These are phyloP conservation scores for Sanchytrium tribonematis DNA, from an alignment of 371 early-diverging fungal species.

Conservation along the genomic window DNA sequence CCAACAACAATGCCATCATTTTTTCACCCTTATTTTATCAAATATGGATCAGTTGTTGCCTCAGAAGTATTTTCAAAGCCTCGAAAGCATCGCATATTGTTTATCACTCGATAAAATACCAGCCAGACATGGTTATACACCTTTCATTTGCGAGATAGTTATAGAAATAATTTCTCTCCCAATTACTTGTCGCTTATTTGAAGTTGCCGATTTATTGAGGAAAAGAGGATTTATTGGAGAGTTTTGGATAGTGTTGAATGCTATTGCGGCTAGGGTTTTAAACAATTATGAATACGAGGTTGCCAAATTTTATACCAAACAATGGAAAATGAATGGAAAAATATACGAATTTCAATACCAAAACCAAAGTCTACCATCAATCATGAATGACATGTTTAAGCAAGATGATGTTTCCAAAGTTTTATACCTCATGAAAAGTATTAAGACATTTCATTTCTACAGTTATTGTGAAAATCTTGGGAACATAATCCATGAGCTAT, in stretches of 20 bases:
- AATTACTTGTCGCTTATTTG: background rate
- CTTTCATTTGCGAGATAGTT: background rate
- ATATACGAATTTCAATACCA: background rate
- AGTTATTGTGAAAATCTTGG: background rate
- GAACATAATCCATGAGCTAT: background rate
- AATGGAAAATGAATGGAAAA: background rate
- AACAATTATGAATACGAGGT: background rate
- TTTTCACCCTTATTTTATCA: background rate
- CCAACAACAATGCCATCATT: background rate
- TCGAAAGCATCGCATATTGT: background rate
- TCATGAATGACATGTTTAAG: background rate
- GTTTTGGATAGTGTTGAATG: background rate
- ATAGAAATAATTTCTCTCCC: background rate
- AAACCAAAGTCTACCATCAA: background rate
- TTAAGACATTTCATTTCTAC: background rate
- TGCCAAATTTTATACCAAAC: background rate
- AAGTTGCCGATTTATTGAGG: background rate
- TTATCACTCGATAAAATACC: background rate
- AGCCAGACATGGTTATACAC: background rate
- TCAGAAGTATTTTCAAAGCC: background rate
- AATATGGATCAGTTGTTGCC: background rate
- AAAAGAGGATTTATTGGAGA: background rate
- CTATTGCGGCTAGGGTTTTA: background rate
- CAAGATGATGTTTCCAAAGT: background rate
- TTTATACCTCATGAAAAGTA: background rate